phyloP scores from a whole-genome alignment of 495 filamentous ascomycete species.

The Evansstolkia leycettana region DNA sequence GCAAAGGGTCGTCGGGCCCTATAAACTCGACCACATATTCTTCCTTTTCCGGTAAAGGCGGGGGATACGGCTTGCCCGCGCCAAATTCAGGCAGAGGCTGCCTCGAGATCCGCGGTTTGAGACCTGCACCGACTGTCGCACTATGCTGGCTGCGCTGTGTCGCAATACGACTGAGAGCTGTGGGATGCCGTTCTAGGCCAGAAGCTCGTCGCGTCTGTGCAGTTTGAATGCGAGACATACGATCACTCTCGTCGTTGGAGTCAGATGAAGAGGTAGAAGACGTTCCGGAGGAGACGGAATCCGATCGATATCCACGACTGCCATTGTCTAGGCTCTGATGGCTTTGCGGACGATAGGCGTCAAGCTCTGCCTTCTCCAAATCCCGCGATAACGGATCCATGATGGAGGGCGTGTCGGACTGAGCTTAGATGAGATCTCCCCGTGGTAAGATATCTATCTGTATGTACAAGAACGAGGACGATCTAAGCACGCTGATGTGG shows the following conservation, averaged over 20 bases:
- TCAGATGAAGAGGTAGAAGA: conserved; percentile 9
- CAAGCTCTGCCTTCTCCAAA: conserved; percentile 1
- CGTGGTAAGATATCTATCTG: too few species aligned
- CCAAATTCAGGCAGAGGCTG: conserved; percentile 51
- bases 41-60: conserved; percentile 56
- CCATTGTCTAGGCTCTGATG: background rate
- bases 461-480: too few species aligned
- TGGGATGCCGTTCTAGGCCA: conserved; percentile 56
- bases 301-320: background rate
- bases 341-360: background rate
- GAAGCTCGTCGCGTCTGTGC: conserved; percentile 41
- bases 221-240: conserved; percentile 43
- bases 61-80: conserved; percentile 69
- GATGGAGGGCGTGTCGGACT: background rate
- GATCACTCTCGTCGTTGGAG: conserved; percentile 4
- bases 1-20: conserved; percentile 63
- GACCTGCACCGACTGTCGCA: conserved; percentile 54
- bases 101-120: conserved; percentile 36
- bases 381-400: background rate
- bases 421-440: too few species aligned
- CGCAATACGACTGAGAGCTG: conserved; percentile 62
- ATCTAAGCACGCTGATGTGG: too few species aligned
- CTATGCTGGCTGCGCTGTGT: conserved; percentile 64
- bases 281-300: conserved; percentile 9
- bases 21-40: conserved; percentile 84